These are phyloP conservation scores for Rhodocollybia butyracea DNA, from an alignment of 768 basidiomycete genomes.

Conservation along the genomic window DNA sequence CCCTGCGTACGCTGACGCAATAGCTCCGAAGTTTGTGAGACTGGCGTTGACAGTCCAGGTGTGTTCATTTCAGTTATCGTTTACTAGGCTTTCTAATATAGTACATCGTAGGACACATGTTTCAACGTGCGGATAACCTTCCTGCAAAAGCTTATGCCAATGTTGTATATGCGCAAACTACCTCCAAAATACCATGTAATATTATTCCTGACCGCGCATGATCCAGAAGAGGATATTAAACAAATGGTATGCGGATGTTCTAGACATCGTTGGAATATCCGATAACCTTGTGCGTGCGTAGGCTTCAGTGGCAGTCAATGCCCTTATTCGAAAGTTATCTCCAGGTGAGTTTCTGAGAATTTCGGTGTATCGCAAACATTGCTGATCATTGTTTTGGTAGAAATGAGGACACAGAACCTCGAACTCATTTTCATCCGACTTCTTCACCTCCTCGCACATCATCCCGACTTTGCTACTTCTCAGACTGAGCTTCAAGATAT, in stretches of 20 bases:
- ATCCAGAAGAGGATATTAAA: conserved; percentile 84
- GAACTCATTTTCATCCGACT: conserved; percentile 85
- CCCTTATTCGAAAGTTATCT: conserved; percentile 42
- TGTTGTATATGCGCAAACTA: conserved; percentile 64
- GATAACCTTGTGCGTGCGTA: too few species aligned
- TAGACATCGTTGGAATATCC: too few species aligned
- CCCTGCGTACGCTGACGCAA: conserved; percentile 50
- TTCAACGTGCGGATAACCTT: conserved; percentile 82
- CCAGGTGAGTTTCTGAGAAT: conserved; percentile 29
- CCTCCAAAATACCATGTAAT: conserved; percentile 76
- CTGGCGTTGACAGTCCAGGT: conserved; percentile 80
- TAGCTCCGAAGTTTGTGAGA: conserved; percentile 60
- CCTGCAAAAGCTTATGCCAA: conserved; percentile 65
- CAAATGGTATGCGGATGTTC: conserved; percentile 39
- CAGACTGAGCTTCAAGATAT: conserved; percentile 73
- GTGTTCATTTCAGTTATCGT: background rate
- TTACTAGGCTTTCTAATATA: background rate
- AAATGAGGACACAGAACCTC: conserved; percentile 57
- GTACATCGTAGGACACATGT: conserved; percentile 70
- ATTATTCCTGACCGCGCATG: conserved; percentile 85
- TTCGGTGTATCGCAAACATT: background rate
- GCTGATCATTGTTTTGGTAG: conserved; percentile 26
- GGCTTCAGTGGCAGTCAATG: conserved; percentile 57
- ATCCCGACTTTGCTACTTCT: conserved; percentile 80
- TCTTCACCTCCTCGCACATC: conserved; percentile 86